Percentiles rank a stretch among this genome's conserved stretches.
phyloP scores from a whole-genome alignment of 768 basidiomycete species.

The Psilocybe subaeruginosa region DNA sequence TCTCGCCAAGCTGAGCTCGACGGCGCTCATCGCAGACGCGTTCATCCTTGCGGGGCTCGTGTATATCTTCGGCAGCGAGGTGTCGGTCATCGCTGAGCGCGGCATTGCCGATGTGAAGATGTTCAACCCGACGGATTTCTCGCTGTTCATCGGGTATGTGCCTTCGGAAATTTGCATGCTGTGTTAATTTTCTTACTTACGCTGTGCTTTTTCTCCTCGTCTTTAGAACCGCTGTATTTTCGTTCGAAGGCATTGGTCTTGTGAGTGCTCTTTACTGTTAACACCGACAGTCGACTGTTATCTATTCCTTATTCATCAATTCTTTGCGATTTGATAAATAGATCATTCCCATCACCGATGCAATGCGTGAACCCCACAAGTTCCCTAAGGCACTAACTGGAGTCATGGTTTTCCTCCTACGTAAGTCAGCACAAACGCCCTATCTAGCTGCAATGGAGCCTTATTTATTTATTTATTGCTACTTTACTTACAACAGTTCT shows the following conservation, averaged over 20 bases:
- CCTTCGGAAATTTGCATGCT: background rate
- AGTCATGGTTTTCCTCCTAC: conserved; percentile 86
- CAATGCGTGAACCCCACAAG: conserved; percentile 94
- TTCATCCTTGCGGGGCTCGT: conserved; percentile 91
- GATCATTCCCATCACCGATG: conserved; percentile 95
- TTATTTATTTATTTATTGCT: too few relatives aligned
- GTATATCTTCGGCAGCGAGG: conserved; percentile 89
- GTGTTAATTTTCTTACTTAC: conserved; percentile 32
- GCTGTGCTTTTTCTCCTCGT: conserved; percentile 5
- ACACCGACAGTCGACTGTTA: background rate
- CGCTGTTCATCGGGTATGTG: conserved; percentile 81
- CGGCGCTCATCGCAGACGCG: conserved; percentile 90
- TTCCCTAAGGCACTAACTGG: conserved; percentile 88
- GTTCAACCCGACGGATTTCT: conserved; percentile 91
- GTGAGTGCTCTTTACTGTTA: conserved; percentile 38
- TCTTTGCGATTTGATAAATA: conserved; percentile 24
- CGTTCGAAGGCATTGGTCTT: conserved; percentile 97
- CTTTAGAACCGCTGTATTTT: conserved; percentile 84
- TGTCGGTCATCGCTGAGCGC: conserved; percentile 59
- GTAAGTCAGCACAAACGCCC: conserved; percentile 34
- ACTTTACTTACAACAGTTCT: conserved; percentile 48
- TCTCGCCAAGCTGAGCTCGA: conserved; percentile 91
- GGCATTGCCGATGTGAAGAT: conserved; percentile 82
- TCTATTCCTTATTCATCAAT: background rate
- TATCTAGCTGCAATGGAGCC: too few relatives aligned